Base-by-base conservation (phyloP, 805 yeast genomes). In the Schizosaccharomyces pombe region DNA sequence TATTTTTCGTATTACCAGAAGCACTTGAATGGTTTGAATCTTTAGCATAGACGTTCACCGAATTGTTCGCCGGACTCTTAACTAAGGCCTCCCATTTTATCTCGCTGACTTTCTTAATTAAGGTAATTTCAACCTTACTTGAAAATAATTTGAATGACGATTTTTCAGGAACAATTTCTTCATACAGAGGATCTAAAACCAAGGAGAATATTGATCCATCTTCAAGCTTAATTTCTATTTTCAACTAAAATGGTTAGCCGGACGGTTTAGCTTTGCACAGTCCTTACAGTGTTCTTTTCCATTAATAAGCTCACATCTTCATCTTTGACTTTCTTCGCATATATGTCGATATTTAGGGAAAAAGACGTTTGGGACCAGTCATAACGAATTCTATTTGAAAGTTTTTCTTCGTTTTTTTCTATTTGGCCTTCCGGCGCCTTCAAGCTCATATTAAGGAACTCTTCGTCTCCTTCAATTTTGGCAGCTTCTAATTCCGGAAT, bases 351-450 rank as follows among this genome's bases (percentile, higher is more conserved):
- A 0, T 79, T 78, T 12, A 86, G 75, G 2, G 64, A 63, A 0
- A 68, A 68, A 8, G 68, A 61, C 14, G 79, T 72, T 64, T 91
- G 95, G 67, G 79, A 89, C 78, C 82, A 82, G 59, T 82, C 87
- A n/a, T 68, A 66, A 60, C 72, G 73, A 39, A 73, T 30, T 49
- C 30, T 49, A 24, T 49, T 24, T 9, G 53, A 28, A 6, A 43
- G 12, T 6, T 8, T 39, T 16, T 28, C 5, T 43, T 14, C 31
- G 3, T 2, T n/a, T 3, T 37, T n/a, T 6, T n/a, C 22, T 37
- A 14, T 14, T 37, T 37, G 43, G 14, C 4, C n/a, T n/a, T n/a
- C n/a, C n/a, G n/a, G n/a, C n/a, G n/a, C n/a, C n/a, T n/a, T n/a
- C n/a, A n/a, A n/a, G n/a, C n/a, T n/a, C n/a, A n/a, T n/a, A n/a